Base-by-base conservation (phyloP, 306 rosid genomes). In the Sindora glabra region DNA sequence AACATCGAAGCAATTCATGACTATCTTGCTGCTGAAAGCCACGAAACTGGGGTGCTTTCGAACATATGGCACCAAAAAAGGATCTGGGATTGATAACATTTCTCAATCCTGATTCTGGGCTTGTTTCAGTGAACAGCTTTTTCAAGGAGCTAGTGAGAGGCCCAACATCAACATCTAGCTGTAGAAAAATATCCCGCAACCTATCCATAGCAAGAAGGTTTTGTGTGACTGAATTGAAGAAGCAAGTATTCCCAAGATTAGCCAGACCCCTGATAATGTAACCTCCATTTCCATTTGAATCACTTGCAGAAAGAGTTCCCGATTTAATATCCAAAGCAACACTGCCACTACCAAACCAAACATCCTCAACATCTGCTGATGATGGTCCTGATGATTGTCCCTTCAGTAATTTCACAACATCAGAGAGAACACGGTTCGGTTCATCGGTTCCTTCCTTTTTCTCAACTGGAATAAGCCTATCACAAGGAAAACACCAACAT, bases 11-110 rank as follows among this genome's bases (percentile, higher is more conserved):
- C 72, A 86, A 75, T 79, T 94, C 99, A 10, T 94, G 99, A 69
- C 99, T 86, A 66, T 94, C 99, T 57, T 94, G 99, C 77, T 94
- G 99, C 55, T 89, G 95, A 67, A 79, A 86, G 49, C 95, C 99
- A 68, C 78, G 82, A 69, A 89, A 94, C 46, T 89, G 99, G 44
- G 99, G 95, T 68, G 87, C 89, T 78, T 84, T 89, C 26, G 94
- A 70, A 74, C 94, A 78, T 49, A 94, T 49, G 66, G 77, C 71
- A 24, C 97, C 97, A 56, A 89, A 94, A 74, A 86, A 59, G 3
- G 94, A 72, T 74, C 84, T 86, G 8, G 99, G 99, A 75, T 84
- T 94, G 56, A 94, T 76, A 44, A 46, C 63, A 48, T 63, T 81
- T 80, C 69, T 89, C 32, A 63, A 54, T 62, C 86, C 86, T 38